Evolutionary conservation across 148 eudicot genomes (phyloP).

Genomic region (Silene uniflora): DNA sequence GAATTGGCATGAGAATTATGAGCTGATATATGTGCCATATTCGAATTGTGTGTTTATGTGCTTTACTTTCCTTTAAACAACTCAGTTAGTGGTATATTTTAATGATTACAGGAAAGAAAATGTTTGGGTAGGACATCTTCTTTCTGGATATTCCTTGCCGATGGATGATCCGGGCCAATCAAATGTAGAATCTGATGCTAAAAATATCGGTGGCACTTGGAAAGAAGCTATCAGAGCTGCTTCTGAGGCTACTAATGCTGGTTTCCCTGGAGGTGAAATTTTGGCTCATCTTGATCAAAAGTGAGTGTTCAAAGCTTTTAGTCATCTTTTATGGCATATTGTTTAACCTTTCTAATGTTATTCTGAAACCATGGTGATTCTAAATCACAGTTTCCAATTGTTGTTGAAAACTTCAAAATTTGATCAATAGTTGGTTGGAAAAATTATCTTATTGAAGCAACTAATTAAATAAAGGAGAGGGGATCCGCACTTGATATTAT

Average conservation of each 20-base stretch:
- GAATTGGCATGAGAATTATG: too few relatives aligned
- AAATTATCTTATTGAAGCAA: constrained; percentile 1
- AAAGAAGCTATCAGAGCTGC: constrained; percentile 59
- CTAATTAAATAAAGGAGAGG: neutral
- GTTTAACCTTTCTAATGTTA: neutral
- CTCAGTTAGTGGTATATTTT: neutral
- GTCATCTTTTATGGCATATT: neutral
- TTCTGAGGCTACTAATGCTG: constrained; percentile 53
- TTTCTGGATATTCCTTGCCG: constrained; percentile 86
- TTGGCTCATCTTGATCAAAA: constrained; percentile 70
- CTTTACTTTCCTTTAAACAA: too few relatives aligned
- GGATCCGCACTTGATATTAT: too few relatives aligned
- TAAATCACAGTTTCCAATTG: neutral
- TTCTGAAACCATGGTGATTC: neutral
- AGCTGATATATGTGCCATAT: too few relatives aligned
- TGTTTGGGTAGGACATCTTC: constrained; percentile 86
- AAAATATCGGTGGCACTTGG: constrained; percentile 78
- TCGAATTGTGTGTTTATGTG: too few relatives aligned
- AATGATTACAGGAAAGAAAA: constrained; percentile 51
- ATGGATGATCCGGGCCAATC: constrained; percentile 79
- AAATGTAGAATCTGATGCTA: constrained; percentile 35
- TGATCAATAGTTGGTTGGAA: neutral
- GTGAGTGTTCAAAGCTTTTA: constrained; percentile 27
- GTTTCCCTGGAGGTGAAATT: constrained; percentile 63
- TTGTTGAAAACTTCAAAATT: neutral